Conservation (phyloP, 1,284 basidiomycete genomes). For the Pseudozyma sp. region DNA sequence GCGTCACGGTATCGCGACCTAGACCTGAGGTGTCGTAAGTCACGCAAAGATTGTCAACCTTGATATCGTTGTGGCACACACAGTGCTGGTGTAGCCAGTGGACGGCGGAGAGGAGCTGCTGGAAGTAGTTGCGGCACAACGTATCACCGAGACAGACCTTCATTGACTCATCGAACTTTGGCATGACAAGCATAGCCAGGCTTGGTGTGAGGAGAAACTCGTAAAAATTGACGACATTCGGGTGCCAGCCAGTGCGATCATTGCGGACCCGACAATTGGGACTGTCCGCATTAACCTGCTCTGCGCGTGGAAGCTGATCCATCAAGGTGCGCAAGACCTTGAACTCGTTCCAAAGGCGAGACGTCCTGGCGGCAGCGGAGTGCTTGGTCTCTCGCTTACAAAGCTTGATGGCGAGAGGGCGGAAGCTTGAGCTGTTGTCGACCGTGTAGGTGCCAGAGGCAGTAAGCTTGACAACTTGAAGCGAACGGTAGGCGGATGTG, state of each 20-base stretch:
- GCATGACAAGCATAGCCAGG: slow-evolving; percentile 55
- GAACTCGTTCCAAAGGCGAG: slow-evolving; percentile 62
- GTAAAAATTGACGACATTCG: slow-evolving; percentile 53
- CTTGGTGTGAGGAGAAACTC: slow-evolving; percentile 54
- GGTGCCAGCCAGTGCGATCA: slow-evolving; percentile 48
- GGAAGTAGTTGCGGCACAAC: slow-evolving; percentile 51
- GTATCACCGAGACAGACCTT: slow-evolving; percentile 54
- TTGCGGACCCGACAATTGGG: slow-evolving; percentile 39
- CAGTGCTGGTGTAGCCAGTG: slow-evolving; percentile 58
- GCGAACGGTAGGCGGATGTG: slow-evolving; percentile 33
- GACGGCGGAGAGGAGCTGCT: slow-evolving; percentile 49
- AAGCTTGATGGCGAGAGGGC: slow-evolving; percentile 52
- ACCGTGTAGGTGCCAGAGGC: slow-evolving; percentile 30
- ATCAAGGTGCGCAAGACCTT: slow-evolving; percentile 50
- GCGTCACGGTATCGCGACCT: slow-evolving; percentile 26
- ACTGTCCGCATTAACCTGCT: slow-evolving; percentile 36
- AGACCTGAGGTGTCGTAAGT: slow-evolving; percentile 44
- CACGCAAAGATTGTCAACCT: slow-evolving; percentile 58
- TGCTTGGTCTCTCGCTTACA: slow-evolving; percentile 49
- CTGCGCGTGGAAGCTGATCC: slow-evolving; percentile 37
- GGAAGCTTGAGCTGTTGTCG: slow-evolving; percentile 33
- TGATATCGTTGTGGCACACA: slow-evolving; percentile 62
- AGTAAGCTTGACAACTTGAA: slow-evolving; percentile 35
- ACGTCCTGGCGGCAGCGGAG: slow-evolving; percentile 41
- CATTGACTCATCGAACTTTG: slow-evolving; percentile 59